Percentiles rank a stretch among this genome's conserved stretches.
phyloP scores from a whole-genome alignment of 1,284 basidiomycete genomes.

The Pascua sp. region DNA sequence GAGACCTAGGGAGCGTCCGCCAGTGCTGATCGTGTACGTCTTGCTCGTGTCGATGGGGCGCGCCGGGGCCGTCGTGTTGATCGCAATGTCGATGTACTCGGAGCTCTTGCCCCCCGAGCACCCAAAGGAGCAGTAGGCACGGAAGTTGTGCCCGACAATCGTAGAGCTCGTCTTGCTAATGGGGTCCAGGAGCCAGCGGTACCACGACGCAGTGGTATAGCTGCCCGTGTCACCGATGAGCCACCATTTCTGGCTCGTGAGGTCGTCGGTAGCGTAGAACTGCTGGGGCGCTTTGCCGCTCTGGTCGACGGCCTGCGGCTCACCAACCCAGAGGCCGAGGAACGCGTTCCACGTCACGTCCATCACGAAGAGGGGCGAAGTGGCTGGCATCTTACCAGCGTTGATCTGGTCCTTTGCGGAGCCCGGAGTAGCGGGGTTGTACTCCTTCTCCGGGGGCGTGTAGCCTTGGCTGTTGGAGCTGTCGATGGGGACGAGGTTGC shows the following conservation, averaged over 20 bases:
- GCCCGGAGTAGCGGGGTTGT: conserved; percentile 5
- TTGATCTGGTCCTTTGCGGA: conserved; percentile 1
- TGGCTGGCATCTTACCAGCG: conserved; percentile 1
- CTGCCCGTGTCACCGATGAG: conserved; percentile 13
- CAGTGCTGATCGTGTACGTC: conserved; percentile 4
- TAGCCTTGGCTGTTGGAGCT: conserved; percentile 2
- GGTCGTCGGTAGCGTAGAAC: conserved; percentile 10
- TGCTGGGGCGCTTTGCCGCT: conserved; percentile 7
- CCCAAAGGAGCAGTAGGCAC: conserved; percentile 14
- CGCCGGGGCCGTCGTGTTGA: not conserved
- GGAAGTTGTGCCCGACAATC: conserved; percentile 11
- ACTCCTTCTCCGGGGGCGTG: conserved; percentile 3
- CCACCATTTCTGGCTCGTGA: conserved; percentile 9
- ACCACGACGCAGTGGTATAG: conserved; percentile 10
- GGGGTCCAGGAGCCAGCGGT: conserved; percentile 14
- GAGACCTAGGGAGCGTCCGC: not conserved
- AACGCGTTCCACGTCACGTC: conserved; percentile 15
- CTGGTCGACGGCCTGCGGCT: conserved; percentile 12
- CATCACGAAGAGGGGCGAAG: conserved; percentile 11
- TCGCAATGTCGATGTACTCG: conserved; percentile 14
- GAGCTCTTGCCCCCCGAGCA: conserved; percentile 6
- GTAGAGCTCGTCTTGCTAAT: not conserved
- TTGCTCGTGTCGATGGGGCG: not conserved
- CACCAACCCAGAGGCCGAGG: conserved; percentile 14
- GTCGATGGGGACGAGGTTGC: conserved; percentile 7